Evolutionary conservation across 2,329 filamentous ascomycete species (phyloP), one percentile per base, ranked within the genome.

Genomic region (Dothistroma septosporum): DNA sequence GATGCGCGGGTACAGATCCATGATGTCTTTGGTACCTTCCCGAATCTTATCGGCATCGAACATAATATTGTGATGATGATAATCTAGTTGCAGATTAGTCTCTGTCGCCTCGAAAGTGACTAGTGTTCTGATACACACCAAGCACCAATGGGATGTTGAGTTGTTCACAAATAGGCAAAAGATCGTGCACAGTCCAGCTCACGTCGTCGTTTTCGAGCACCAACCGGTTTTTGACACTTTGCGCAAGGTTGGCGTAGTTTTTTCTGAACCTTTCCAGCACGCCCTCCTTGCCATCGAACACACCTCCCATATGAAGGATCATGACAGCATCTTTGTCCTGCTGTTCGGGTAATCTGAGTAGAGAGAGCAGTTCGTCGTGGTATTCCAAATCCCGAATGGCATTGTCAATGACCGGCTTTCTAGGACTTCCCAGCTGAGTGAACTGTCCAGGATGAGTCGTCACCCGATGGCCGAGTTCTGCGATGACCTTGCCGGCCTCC

Each of bases 191-290:
- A n/a, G 85, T 88, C 89, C 91, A 97, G 41, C 86, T 86, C 1
- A 97, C 90, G 72, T 97, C 93, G 74, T 97, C 93, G 65, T 97
- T 97, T 73, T 97, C 93, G 19, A 97, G 79, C 0, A 97, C 93
- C 0, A 97, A 77, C 0, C 93, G 85, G 5, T 85, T 84, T 76
- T 94, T 96, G 64, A 97, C 80, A 2, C 85, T 83, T 3, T 85
- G 81, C 0, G 89, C 83, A 0, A 95, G 75, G 1, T 73, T 80
- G 0, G 78, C 78, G 65, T 96, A 96, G 64, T 92, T 92, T 55
- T 86, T 76, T 24, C 88, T 83, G 74, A 96, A 96, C 1, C 92
- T 84, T 59, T 88, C 82, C 5, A 96, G 77, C 0, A 92, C 92
- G 0, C 88, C 90, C 10, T 75, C 79, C 74, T 95, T 97, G 73